Base-by-base conservation (phyloP, 805 yeast species). In the Metschnikowia shivogae region DNA sequence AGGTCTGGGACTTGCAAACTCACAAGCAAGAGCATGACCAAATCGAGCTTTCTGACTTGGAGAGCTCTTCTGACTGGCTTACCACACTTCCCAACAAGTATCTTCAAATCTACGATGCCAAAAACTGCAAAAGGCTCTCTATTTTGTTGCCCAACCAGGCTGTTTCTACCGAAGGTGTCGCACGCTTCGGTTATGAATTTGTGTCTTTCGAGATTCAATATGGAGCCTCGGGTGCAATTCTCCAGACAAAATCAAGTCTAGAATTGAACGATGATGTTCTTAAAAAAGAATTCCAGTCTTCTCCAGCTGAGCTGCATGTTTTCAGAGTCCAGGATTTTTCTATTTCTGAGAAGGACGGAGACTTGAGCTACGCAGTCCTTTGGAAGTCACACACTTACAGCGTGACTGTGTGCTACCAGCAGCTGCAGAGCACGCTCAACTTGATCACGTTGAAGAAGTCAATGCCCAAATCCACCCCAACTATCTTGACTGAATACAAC, bases 311-410 rank as follows among this genome's bases (percentile, higher is more conserved):
- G 10, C 12, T 34, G n/a, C 42, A 42, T 19, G 35, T 33, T 6
- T 42, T 52, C 35, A 53, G 24, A 27, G 41, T 47, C 10, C 57
- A 53, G 36, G 57, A 53, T 28, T 53, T 49, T 33, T 47, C 45
- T 9, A 43, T 49, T 6, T 19, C 34, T 7, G 36, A 34, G 13
- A n/a, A 29, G 6, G 41, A 32, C 12, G 31, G 27, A 12, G 19
- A 32, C 5, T 32, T 49, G 17, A 39, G 34, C 13, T 72, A 69
- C 50, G 58, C 63, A 45, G 52, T 77, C 22, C 63, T 83, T 29
- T 81, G 87, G 86, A 84, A 82, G 56, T 78, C 86, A 52, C 82
- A 83, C 49, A 72, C 78, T 1, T 71, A 38, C 43, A 52, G 55
- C 28, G 42, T 44, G 17, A 38, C 50, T 6, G 43, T 41, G 4